A percentile compares a stretch with the other conserved stretches of the same genome.
Evolutionary conservation across 108 stramenopile genomes (phyloP).

Genomic region (Skeletonema marinoi): DNA sequence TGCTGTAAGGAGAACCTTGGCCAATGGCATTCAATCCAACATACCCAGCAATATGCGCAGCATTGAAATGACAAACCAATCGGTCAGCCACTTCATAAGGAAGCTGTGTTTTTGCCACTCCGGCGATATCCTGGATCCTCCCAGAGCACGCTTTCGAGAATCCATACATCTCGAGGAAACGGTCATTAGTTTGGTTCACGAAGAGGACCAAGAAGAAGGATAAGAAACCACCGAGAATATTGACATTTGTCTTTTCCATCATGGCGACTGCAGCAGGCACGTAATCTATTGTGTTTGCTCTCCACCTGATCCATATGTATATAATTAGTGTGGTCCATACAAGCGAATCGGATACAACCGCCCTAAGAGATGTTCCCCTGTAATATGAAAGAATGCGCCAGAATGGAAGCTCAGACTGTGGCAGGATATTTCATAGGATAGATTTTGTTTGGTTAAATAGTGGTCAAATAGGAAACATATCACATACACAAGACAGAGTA

Average conservation of each 20-base stretch:
- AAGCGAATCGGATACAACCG: constrained; percentile 13
- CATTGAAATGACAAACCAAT: constrained; percentile 57
- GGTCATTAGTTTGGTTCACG: constrained; percentile 50
- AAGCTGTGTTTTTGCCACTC: constrained; percentile 29
- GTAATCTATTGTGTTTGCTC: constrained; percentile 17
- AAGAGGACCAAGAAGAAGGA: constrained; percentile 63
- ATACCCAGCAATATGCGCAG: constrained; percentile 55
- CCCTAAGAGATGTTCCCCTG: constrained; percentile 15
- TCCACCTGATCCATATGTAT: constrained; percentile 24
- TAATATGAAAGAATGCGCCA: constrained; percentile 19
- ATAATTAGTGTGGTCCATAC: constrained; percentile 46
- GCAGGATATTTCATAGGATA: no score
- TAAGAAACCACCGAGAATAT: constrained; percentile 51
- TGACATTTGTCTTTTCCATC: constrained; percentile 20
- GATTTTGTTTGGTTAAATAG: no score
- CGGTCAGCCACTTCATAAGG: constrained; percentile 35
- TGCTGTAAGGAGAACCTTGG: constrained; percentile 21
- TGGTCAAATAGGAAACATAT: no score
- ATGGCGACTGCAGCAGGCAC: constrained; percentile 22
- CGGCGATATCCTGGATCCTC: constrained; percentile 55
- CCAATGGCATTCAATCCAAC: constrained; percentile 48
- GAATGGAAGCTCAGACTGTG: constrained; percentile 17
- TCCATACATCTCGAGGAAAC: constrained; percentile 49
- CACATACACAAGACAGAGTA: no score
- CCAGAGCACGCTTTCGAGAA: constrained; percentile 49